Conservation (phyloP, 2,329 filamentous ascomycete genomes). For the Penicillium sumatraense region DNA sequence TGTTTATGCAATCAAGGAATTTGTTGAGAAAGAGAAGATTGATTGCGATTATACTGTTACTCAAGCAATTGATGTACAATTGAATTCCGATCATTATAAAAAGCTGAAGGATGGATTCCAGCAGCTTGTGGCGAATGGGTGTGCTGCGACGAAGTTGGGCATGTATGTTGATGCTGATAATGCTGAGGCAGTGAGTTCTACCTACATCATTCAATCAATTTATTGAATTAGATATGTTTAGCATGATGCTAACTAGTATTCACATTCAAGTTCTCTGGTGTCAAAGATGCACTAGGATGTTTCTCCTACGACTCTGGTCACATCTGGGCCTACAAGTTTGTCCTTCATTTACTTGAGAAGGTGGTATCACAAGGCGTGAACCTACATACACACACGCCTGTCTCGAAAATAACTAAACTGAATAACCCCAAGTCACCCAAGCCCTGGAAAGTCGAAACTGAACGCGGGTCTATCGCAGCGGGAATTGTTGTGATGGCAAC, state of each 20-base stretch:
- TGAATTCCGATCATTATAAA: slow-evolving; percentile 34
- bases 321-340: slow-evolving; percentile 75
- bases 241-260: not conserved
- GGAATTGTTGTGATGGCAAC: slow-evolving; percentile 74
- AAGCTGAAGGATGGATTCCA: slow-evolving; percentile 37
- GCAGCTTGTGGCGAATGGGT: slow-evolving; percentile 29
- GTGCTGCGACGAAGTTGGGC: slow-evolving; percentile 34
- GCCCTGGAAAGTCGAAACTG: slow-evolving; percentile 67
- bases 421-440: slow-evolving; percentile 20
- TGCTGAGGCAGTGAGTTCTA: slow-evolving; percentile 29
- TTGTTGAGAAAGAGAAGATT: slow-evolving; percentile 47
- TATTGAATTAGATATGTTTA: too few relatives aligned
- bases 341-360: slow-evolving; percentile 72
- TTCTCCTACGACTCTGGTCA: slow-evolving; percentile 39
- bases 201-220: not conserved
- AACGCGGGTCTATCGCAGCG: slow-evolving; percentile 68
- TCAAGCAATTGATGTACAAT: slow-evolving; percentile 44
- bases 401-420: slow-evolving; percentile 32
- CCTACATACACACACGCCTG: slow-evolving; percentile 59
- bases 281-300: slow-evolving; percentile 42
- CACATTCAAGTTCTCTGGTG: slow-evolving; percentile 37
- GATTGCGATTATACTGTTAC: slow-evolving; percentile 50
- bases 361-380: slow-evolving; percentile 53
- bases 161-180: slow-evolving; percentile 24
- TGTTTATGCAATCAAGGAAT: slow-evolving; percentile 42